Base-by-base conservation (phyloP, 768 basidiomycete genomes). In the Macrolepiota albuminosa region DNA sequence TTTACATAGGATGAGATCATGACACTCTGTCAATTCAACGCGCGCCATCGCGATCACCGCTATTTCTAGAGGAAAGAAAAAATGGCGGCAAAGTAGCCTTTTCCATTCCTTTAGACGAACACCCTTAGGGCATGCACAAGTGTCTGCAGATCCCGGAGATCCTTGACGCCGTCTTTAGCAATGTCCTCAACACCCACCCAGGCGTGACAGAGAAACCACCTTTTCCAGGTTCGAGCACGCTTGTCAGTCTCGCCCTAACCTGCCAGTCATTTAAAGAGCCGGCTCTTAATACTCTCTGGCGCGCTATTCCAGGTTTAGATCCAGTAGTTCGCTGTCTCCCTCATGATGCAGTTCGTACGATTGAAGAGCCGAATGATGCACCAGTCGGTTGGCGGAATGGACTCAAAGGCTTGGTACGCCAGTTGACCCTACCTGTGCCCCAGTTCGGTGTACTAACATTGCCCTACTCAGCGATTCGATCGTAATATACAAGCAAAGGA, bases 261-360 rank as follows among this genome's bases (percentile, higher is more conserved):
- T 58, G 57, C 42, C 57, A 45, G 37, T 24, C 42, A 5, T 58
- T 58, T 33, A 58, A 52, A 40, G 57, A 58, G 29, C 57, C 50
- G n/a, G 57, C 57, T 51, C 57, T 58, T 10, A 45, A 58, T 45
- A 40, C n/a, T 36, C 57, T 58, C 45, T 58, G 57, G 57, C 57
- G 57, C 10, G 31, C 9, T 16, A 58, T 58, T 11, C 50, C 50
- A 14, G 57, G 57, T 34, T 5, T 58, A 6, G 57, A 52, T 16
- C 50, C 57, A 1, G 42, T 58, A 29, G 49, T 58, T 37, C 43
- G 40, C 4, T 58, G 57, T 3, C 49, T 58, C 34, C 57, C 57
- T 26, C 21, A 16, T 11, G 57, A 58, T 37, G 50, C 57, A 10
- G 57, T 58, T 21, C 40, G 50, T 46, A 58, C 40, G 26, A 52